These are phyloP conservation scores for Nakazawaea ernobii DNA, from an alignment of 805 yeast species.

Conservation along the genomic window DNA sequence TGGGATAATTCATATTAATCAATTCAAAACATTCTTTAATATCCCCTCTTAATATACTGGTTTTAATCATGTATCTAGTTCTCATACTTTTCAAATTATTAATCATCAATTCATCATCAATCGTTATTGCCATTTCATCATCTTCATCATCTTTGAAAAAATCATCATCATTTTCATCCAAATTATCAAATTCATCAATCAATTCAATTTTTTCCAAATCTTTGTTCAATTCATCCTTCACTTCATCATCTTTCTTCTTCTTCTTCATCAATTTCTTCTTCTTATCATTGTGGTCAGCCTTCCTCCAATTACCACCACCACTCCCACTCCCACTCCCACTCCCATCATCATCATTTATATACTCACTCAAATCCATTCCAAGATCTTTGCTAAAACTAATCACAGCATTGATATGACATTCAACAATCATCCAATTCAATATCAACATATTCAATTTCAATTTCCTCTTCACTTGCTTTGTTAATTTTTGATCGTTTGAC, in stretches of 20 bases:
- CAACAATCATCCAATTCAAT: constrained; percentile 68
- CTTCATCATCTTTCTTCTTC: neutral
- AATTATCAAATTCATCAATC: constrained; percentile 13
- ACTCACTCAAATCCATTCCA: constrained; percentile 22
- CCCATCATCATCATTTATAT: constrained; percentile 25
- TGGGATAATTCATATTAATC: constrained; percentile 57
- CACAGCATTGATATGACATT: constrained; percentile 72
- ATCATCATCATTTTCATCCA: constrained; percentile 9
- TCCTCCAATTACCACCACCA: too few relatives aligned
- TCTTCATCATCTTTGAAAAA: constrained; percentile 7
- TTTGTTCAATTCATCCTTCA: constrained; percentile 20
- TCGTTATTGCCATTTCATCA: neutral
- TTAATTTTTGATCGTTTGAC: neutral
- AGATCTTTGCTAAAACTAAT: constrained; percentile 54
- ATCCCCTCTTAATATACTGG: constrained; percentile 50
- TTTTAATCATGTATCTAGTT: constrained; percentile 48
- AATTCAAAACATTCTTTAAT: constrained; percentile 52
- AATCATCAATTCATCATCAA: constrained; percentile 16
- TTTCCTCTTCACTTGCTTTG: constrained; percentile 4
- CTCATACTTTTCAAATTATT: constrained; percentile 45
- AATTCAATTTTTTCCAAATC: constrained; percentile 19
- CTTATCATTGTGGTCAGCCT: too few relatives aligned
- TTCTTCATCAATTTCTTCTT: too few relatives aligned
- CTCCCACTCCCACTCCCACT: neutral
- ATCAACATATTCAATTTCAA: constrained; percentile 45